Base-by-base conservation (phyloP, 768 basidiomycete genomes). In the Artomyces pyxidatus region DNA sequence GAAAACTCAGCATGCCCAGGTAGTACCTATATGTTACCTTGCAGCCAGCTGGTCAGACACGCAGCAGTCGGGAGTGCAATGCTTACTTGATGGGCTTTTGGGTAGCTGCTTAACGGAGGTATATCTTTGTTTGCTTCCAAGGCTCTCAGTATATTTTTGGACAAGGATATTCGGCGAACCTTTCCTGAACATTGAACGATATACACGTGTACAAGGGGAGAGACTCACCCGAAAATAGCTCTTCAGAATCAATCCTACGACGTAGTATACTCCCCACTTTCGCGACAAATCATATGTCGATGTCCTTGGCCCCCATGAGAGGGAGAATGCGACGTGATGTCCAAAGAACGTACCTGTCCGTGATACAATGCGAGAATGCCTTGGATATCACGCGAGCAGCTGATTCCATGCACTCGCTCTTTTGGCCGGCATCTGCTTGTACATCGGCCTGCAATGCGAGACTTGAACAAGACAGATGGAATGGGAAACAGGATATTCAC, bases 1-100 rank as follows among this genome's bases (percentile, higher is more conserved):
- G 66, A 68, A 98, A 97, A 61, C 81, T 85, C 52, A 98, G 74
- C 82, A 97, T 89, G 54, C 95, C 96, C 42, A 96, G 68, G 62
- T 97, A 97, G 71, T 95, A 99, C 52, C 83, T 75, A 68, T 88
- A 96, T 21, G 94, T 94, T 44, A 96, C 91, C 87, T 92, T 69
- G 37, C 51, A 51, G 55, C 51, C 49, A 21, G 29, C 23, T 21
- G 14, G 37, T 50, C 46, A 46, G 39, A 16, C 6, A 40, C 38
- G 27, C 42, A 35, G 12, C 2, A 27, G 37, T 56, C 47, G 47
- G 50, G 52, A 21, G 40, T 14, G 42, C 10, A 2, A 38, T 35
- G 54, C 66, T 52, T 62, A 89, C 88, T 69, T 93, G 91, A 66
- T 95, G 92, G 16, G 88, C 80, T 22, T 83, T 77, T 17, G 93